phyloP scores from a whole-genome alignment of 169 alveolate species.

The Theileria parva region DNA sequence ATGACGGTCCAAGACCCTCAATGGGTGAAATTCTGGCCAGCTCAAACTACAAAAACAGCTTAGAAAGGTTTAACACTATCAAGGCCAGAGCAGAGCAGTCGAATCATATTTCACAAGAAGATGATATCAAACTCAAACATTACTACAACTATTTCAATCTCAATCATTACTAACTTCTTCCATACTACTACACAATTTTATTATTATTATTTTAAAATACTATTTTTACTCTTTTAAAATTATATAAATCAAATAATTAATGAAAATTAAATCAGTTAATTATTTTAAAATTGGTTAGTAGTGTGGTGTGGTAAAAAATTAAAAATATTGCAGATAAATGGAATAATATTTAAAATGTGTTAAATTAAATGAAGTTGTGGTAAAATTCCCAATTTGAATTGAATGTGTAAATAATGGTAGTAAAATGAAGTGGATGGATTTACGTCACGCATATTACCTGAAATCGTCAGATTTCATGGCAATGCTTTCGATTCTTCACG shows the following conservation, averaged over 20 bases:
- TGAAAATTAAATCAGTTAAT: too few relatives aligned
- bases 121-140: slow-evolving; percentile 13
- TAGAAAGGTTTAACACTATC: background rate
- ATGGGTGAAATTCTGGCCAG: slow-evolving; percentile 50
- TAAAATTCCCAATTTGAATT: too few relatives aligned
- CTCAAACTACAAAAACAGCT: slow-evolving; percentile 10
- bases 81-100: background rate
- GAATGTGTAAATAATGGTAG: background rate
- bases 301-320: too few relatives aligned
- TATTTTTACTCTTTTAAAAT: too few relatives aligned
- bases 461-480: slow-evolving; percentile 48
- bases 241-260: too few relatives aligned
- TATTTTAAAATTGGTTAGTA: too few relatives aligned
- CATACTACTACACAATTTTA: background rate
- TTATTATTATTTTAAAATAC: too few relatives aligned
- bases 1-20: slow-evolving; percentile 59
- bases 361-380: too few relatives aligned
- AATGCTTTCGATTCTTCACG: slow-evolving; percentile 45
- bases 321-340: too few relatives aligned
- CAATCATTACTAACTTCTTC: slow-evolving; percentile 6
- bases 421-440: slow-evolving; percentile 46
- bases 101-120: background rate
- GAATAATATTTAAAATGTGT: too few relatives aligned
- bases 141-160: slow-evolving; percentile 51
- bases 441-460: slow-evolving; percentile 43